These are phyloP conservation scores for Coelastrella sp. DNA, from an alignment of 139 green algal genomes.

Conservation along the genomic window DNA sequence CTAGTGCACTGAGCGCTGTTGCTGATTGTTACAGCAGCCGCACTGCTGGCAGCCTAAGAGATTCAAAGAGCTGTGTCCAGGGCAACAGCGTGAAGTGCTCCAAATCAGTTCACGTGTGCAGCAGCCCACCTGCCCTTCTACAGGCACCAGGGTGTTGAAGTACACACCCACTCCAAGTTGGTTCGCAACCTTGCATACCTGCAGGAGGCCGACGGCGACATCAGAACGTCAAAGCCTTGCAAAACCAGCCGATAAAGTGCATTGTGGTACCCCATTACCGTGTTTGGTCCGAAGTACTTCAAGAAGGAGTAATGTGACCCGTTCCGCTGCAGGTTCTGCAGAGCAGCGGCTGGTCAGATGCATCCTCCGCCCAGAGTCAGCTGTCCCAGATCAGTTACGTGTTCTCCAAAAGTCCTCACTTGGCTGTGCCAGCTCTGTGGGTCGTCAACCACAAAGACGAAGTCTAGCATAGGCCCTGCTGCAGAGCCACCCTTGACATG, in stretches of 20 bases:
- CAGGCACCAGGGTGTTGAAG: conserved; percentile 87
- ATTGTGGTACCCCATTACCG: conserved; percentile 47
- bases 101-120: not conserved
- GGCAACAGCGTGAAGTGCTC: not conserved
- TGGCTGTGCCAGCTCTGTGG: conserved; percentile 48
- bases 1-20: no score
- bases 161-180: conserved; percentile 81
- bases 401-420: not conserved
- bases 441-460: conserved; percentile 85
- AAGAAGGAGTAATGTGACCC: conserved; percentile 82
- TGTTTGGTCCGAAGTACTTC: conserved; percentile 51
- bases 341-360: not conserved
- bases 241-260: not conserved
- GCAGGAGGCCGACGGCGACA: not conserved
- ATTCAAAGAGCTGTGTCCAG: no score
- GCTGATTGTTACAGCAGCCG: no score
- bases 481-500: not conserved
- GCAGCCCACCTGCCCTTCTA: conserved; percentile 55
- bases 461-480: conserved; percentile 82
- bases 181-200: conserved; percentile 70
- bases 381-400: not conserved
- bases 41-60: no score
- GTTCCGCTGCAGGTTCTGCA: conserved; percentile 82
- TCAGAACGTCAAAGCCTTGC: no score
- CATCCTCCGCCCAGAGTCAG: not conserved